A percentile compares a stretch with the other conserved stretches of the same genome.
Conservation (phyloP, 2,329 filamentous ascomycete genomes). For the Pyrenochaeta sp. region DNA sequence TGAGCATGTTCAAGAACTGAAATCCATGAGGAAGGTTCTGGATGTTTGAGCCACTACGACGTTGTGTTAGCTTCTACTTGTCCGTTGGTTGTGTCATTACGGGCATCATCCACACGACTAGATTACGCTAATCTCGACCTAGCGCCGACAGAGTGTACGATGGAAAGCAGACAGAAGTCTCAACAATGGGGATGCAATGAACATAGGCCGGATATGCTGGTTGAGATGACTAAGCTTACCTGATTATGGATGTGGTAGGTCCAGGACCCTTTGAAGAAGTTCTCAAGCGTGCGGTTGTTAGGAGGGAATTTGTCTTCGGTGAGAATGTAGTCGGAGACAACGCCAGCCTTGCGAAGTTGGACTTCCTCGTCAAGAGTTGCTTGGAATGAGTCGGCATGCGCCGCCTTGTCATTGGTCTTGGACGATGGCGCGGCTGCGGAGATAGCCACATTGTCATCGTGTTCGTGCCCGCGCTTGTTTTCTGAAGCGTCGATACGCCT, state of each 20-base stretch:
- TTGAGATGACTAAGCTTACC: slow-evolving; percentile 48
- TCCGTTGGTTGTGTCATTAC: slow-evolving; percentile 4
- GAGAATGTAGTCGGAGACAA: slow-evolving; percentile 56
- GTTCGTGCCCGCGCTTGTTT: slow-evolving; percentile 26
- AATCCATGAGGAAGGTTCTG: slow-evolving; percentile 65
- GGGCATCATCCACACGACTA: not conserved
- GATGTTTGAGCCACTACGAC: slow-evolving; percentile 62
- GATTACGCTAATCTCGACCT: not conserved
- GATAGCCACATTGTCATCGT: slow-evolving; percentile 34
- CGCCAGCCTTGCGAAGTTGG: slow-evolving; percentile 51
- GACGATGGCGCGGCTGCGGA: slow-evolving; percentile 39
- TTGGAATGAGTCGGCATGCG: slow-evolving; percentile 50
- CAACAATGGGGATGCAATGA: not conserved
- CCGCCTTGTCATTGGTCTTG: slow-evolving; percentile 25
- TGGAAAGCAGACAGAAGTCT: slow-evolving; percentile 3
- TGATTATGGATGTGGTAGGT: slow-evolving; percentile 68
- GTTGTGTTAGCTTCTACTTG: slow-evolving; percentile 33
- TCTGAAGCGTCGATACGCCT: not conserved
- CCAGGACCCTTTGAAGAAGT: slow-evolving; percentile 66
- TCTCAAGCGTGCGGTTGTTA: slow-evolving; percentile 64
- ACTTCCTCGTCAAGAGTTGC: slow-evolving; percentile 51
- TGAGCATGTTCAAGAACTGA: slow-evolving; percentile 63
- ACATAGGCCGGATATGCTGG: no score
- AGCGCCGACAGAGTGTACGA: slow-evolving; percentile 7
- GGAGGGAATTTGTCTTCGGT: slow-evolving; percentile 62